These are phyloP conservation scores for Venturia asperata DNA, from an alignment of 2,329 filamentous ascomycete species.

Conservation along the genomic window DNA sequence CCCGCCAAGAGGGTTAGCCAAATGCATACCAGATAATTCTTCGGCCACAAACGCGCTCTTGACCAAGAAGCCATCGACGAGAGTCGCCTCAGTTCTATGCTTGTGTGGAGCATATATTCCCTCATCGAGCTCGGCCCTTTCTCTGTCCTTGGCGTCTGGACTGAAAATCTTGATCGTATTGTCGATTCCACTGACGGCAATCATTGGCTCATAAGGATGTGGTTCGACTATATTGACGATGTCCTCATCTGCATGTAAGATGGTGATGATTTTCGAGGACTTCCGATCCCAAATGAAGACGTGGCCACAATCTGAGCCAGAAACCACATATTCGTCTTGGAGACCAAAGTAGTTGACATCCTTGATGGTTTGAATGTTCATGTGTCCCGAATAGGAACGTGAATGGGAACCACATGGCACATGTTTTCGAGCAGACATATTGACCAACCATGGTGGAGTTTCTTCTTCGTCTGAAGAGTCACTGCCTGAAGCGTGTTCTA, in stretches of 20 bases:
- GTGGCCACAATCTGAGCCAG: slow-evolving; percentile 59
- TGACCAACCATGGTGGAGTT: slow-evolving; percentile 16
- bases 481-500: slow-evolving; percentile 14
- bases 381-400: slow-evolving; percentile 55
- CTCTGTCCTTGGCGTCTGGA: slow-evolving; percentile 40
- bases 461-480: slow-evolving; percentile 27
- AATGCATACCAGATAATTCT: background rate
- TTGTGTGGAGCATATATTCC: slow-evolving; percentile 1
- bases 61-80: background rate
- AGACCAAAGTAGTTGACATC: slow-evolving; percentile 63
- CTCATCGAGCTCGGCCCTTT: background rate
- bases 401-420: slow-evolving; percentile 52
- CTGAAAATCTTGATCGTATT: slow-evolving; percentile 64
- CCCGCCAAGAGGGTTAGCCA: background rate
- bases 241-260: slow-evolving; percentile 59
- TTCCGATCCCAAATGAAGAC: slow-evolving; percentile 64
- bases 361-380: slow-evolving; percentile 61
- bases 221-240: slow-evolving; percentile 58
- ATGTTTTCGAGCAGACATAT: slow-evolving; percentile 41
- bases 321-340: slow-evolving; percentile 61
- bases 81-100: background rate
- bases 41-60: background rate
- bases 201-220: slow-evolving; percentile 60
- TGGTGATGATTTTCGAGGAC: slow-evolving; percentile 54
- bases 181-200: slow-evolving; percentile 61